These are phyloP conservation scores for Neoboletus magnificus DNA, from an alignment of 768 basidiomycete species.

Conservation along the genomic window DNA sequence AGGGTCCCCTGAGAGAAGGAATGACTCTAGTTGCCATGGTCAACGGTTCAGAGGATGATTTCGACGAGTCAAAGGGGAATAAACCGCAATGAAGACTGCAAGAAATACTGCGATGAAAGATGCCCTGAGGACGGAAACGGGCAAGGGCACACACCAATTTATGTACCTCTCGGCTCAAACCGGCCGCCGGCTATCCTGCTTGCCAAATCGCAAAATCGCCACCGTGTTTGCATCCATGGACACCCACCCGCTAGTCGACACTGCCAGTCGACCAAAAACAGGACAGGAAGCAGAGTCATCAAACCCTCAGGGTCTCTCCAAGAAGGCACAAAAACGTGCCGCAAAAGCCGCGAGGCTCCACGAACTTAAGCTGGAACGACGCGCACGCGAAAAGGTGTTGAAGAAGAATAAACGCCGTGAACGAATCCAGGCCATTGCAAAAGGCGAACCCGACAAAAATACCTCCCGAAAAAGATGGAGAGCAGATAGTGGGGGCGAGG, in stretches of 20 bases:
- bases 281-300: slow-evolving; percentile 10
- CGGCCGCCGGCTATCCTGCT: slow-evolving; percentile 17
- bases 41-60: neutral
- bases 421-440: slow-evolving; percentile 46
- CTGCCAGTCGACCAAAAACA: slow-evolving; percentile 13
- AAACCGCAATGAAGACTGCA: neutral
- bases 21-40: slow-evolving; percentile 20
- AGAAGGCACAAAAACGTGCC: slow-evolving; percentile 74
- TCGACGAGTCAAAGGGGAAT: neutral
- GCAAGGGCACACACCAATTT: neutral
- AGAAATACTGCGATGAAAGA: slow-evolving; percentile 3
- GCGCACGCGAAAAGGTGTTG: slow-evolving; percentile 72
- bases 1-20: slow-evolving; percentile 25
- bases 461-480: slow-evolving; percentile 16
- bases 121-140: slow-evolving; percentile 3
- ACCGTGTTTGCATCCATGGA: slow-evolving; percentile 17
- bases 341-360: slow-evolving; percentile 66
- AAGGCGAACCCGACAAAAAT: slow-evolving; percentile 44
- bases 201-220: slow-evolving; percentile 3
- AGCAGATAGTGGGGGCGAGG: slow-evolving; percentile 38
- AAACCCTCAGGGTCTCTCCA: slow-evolving; percentile 49
- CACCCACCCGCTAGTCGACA: slow-evolving; percentile 7
- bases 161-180: slow-evolving; percentile 16
- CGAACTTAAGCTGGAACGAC: slow-evolving; percentile 66
- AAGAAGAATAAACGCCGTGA: slow-evolving; percentile 71